These are phyloP conservation scores for Globisporangium abappressorium DNA, from an alignment of 352 stramenopile genomes.

Conservation along the genomic window DNA sequence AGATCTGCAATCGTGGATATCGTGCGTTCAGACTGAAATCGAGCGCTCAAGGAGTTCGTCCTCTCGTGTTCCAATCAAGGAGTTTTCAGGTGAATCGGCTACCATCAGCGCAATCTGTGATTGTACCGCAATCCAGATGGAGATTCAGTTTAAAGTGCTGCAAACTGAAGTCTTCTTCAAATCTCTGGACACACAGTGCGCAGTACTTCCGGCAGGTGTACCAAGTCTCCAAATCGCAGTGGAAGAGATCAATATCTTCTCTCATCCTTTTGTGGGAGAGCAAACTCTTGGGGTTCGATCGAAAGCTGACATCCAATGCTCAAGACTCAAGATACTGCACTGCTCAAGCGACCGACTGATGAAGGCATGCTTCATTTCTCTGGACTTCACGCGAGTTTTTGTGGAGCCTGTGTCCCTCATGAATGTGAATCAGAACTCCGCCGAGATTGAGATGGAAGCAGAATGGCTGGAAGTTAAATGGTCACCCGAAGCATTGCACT, in stretches of 20 bases:
- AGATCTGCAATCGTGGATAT: conserved; percentile 19
- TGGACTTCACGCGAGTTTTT: conserved; percentile 70
- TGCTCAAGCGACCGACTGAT: conserved; percentile 17
- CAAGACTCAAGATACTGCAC: conserved; percentile 49
- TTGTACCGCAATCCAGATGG: conserved; percentile 35
- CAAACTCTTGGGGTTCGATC: conserved; percentile 58
- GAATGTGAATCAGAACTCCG: conserved; percentile 30
- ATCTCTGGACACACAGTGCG: conserved; percentile 33
- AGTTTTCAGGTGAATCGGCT: background rate
- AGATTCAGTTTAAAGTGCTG: conserved; percentile 60
- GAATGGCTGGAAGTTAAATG: conserved; percentile 79
- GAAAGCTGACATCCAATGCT: conserved; percentile 61
- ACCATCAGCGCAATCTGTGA: conserved; percentile 4
- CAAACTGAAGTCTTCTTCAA: conserved; percentile 40
- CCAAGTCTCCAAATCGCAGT: conserved; percentile 41
- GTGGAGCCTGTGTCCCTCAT: conserved; percentile 42
- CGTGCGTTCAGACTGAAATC: conserved; percentile 15
- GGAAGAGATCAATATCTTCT: conserved; percentile 58
- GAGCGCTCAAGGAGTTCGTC: background rate
- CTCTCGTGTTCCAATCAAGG: background rate
- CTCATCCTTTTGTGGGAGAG: conserved; percentile 47
- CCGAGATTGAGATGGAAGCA: conserved; percentile 69
- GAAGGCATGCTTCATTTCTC: conserved; percentile 45
- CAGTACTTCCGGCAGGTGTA: conserved; percentile 42
- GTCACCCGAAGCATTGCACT: conserved; percentile 55